Conservation (phyloP, 257 asterid genomes). For the Cruciata laevipes region DNA sequence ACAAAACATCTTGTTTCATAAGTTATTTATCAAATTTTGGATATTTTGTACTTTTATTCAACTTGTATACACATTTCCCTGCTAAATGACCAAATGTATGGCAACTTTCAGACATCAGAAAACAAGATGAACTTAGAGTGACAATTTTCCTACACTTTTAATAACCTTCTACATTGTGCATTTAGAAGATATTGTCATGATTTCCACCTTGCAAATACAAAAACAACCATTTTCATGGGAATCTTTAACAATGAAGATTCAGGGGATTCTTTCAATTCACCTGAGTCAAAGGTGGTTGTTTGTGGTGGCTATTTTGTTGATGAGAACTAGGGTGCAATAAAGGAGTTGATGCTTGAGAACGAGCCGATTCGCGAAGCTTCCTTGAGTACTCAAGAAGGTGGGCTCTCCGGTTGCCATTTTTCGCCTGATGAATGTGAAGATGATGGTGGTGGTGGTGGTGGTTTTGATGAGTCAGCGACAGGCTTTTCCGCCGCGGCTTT, state of each 20-base stretch:
- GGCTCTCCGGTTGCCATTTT: conserved; percentile 34
- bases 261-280: neutral
- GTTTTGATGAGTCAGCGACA: neutral
- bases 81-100: neutral
- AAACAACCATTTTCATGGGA: neutral
- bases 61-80: neutral
- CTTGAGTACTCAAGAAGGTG: conserved; percentile 43
- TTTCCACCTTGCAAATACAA: neutral
- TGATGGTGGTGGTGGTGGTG: conserved; percentile 19
- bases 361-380: conserved; percentile 32
- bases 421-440: conserved; percentile 13
- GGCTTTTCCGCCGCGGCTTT: neutral
- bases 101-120: neutral
- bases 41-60: too few species aligned
- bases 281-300: conserved; percentile 9
- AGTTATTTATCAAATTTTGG: neutral
- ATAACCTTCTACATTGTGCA: too few species aligned
- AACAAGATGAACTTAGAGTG: too few species aligned
- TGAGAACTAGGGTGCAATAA: neutral
- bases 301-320: conserved; percentile 1
- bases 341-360: conserved; percentile 15
- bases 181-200: neutral
- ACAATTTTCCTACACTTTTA: neutral
- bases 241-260: neutral
- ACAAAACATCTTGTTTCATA: neutral